Base-by-base conservation (phyloP, 2,329 filamentous ascomycete genomes). In the Didymella segeticola region DNA sequence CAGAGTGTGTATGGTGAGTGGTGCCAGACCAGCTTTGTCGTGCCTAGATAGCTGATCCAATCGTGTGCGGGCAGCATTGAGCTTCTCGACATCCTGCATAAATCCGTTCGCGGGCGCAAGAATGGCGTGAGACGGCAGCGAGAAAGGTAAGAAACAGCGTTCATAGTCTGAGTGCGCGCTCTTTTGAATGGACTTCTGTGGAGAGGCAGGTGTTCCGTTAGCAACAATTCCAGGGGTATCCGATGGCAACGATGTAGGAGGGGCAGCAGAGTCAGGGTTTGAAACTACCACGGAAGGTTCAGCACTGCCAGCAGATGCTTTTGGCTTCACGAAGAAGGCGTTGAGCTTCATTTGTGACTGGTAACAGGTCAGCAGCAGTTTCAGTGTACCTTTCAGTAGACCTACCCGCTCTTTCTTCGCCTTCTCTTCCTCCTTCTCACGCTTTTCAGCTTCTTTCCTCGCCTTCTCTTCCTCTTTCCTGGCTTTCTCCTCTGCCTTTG, bases 91-190 rank as follows among this genome's bases (percentile, higher is more conserved):
- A n/a, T 70, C 66, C n/a, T 59, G 60, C 54, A 70, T 62, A 15
- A 72, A 67, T 0, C 62, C 57, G 43, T 76, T 79, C 42, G 80
- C 62, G 0, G 82, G 80, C 0, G 92, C 91, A 47, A 97, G 63
- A n/a, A 77, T 83, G 1, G 91, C 89, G 66, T 91, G 83, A 2
- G 86, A 81, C 53, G 91, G 89, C 38, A 95, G 69, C 58, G 89
- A 93, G 72, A 97, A 98, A 0, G 90, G 87, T 26, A 91, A 83
- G 67, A 98, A 98, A 29, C 82, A 79, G 61, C 85, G 86, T 15
- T 89, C 61, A 54, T 79, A 77, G 56, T 80, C 78, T 5, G 72
- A 74, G 20, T 74, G 63, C 9, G 62, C 62, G 47, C 72, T 75
- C 42, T 67, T 66, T 14, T 57, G 60, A 17, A 68, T 59, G 2